Evolutionary conservation across 1,284 basidiomycete genomes (phyloP).

Genomic region (Leccinum fallax): DNA sequence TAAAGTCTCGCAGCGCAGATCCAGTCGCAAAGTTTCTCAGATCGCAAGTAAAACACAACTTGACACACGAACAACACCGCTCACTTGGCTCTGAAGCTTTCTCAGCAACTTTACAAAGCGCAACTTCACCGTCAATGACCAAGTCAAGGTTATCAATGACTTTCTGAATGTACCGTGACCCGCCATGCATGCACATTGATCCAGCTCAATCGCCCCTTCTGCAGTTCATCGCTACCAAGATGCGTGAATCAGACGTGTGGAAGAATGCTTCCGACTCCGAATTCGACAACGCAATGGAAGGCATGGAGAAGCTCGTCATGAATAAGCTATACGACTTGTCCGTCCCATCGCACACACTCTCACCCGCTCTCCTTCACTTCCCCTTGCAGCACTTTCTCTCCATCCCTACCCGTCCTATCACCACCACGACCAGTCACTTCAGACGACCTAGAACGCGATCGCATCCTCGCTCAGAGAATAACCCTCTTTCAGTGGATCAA

Average conservation of each 20-base stretch:
- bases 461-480: slow-evolving; percentile 89
- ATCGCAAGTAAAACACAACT: slow-evolving; percentile 74
- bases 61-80: not conserved
- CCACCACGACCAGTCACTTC: slow-evolving; percentile 84
- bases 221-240: slow-evolving; percentile 86
- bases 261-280: slow-evolving; percentile 74
- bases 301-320: slow-evolving; percentile 99
- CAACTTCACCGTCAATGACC: slow-evolving; percentile 86
- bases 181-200: slow-evolving; percentile 4
- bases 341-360: slow-evolving; percentile 11
- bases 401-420: slow-evolving; percentile 64
- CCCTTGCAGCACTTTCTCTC: slow-evolving; percentile 80
- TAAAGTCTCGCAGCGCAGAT: slow-evolving; percentile 83
- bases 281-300: slow-evolving; percentile 97
- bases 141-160: slow-evolving; percentile 92
- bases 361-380: slow-evolving; percentile 7
- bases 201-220: slow-evolving; percentile 13
- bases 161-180: slow-evolving; percentile 70
- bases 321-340: slow-evolving; percentile 94
- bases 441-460: slow-evolving; percentile 95
- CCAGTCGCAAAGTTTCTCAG: slow-evolving; percentile 89
- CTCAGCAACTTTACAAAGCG: slow-evolving; percentile 89
- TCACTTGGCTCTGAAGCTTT: slow-evolving; percentile 54
- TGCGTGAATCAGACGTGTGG: slow-evolving; percentile 87
- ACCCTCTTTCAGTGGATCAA: slow-evolving; percentile 89